Conservation (phyloP, 2,329 filamentous ascomycete species). For the Talaromyces sp. region DNA sequence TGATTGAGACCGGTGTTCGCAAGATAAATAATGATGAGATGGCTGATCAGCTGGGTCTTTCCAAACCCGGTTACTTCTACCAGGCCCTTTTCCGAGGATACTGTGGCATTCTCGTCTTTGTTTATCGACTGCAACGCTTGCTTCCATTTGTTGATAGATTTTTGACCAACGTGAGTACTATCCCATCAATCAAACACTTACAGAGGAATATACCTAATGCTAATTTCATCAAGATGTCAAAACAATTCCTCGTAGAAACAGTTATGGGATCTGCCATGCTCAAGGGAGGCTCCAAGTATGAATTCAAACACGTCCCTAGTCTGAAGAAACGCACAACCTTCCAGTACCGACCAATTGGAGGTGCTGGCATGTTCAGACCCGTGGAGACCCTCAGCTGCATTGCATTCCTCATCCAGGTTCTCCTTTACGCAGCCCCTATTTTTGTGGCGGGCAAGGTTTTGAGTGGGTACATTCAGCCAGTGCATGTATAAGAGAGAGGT, state of each 20-base stretch:
- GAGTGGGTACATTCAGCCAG: background rate
- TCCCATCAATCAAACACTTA: background rate
- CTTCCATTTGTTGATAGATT: too few relatives aligned
- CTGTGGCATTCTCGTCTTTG: too few relatives aligned
- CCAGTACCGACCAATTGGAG: background rate
- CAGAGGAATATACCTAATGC: background rate
- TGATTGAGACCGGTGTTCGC: slow-evolving; percentile 63
- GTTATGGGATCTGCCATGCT: background rate
- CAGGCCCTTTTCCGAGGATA: too few relatives aligned
- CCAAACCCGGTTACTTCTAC: too few relatives aligned
- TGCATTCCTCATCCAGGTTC: background rate
- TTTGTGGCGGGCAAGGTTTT: background rate
- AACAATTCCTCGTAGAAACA: background rate
- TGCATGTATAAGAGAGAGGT: too few relatives aligned
- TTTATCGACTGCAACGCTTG: too few relatives aligned
- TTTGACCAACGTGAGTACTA: too few relatives aligned
- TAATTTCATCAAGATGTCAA: background rate
- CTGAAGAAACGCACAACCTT: background rate
- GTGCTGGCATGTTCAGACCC: background rate
- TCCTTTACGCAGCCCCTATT: background rate
- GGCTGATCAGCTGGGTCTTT: slow-evolving; percentile 54
- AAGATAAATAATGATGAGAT: slow-evolving; percentile 67
- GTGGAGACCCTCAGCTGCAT: background rate
- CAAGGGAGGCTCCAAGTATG: background rate
- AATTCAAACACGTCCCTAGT: background rate